Conservation (phyloP, 2,329 filamentous ascomycete species). For the Neonectria sp. region DNA sequence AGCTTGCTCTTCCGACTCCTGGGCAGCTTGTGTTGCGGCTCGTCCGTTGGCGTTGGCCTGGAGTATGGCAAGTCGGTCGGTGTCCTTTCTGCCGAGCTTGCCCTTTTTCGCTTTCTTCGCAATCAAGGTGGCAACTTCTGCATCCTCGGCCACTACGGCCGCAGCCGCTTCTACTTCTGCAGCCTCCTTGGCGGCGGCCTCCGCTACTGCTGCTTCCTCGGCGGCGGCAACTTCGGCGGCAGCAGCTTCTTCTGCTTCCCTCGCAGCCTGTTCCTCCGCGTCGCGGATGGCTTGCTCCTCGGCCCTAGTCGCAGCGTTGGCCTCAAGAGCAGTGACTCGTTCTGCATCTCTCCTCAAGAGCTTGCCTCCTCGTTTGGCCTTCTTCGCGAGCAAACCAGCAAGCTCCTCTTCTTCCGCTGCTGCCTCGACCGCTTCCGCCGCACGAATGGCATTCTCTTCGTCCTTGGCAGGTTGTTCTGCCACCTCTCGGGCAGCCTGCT, state of each 20-base stretch:
- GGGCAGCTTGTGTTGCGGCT: slow-evolving; percentile 48
- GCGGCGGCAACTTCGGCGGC: slow-evolving; percentile 28
- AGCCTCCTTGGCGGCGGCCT: slow-evolving; percentile 34
- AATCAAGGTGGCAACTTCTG: slow-evolving; percentile 56
- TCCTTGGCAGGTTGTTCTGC: slow-evolving; percentile 37
- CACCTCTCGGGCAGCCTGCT: slow-evolving; percentile 28
- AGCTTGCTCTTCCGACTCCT: slow-evolving; percentile 39
- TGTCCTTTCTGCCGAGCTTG: slow-evolving; percentile 40
- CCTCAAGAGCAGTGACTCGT: slow-evolving; percentile 38
- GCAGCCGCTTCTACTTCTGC: slow-evolving; percentile 34
- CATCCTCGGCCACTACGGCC: slow-evolving; percentile 44
- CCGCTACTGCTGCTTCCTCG: slow-evolving; percentile 37
- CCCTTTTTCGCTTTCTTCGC: slow-evolving; percentile 56
- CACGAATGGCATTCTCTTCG: slow-evolving; percentile 39
- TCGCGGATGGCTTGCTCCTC: slow-evolving; percentile 35
- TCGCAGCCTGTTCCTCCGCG: slow-evolving; percentile 37
- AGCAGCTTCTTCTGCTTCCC: slow-evolving; percentile 32
- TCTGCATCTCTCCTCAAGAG: slow-evolving; percentile 42
- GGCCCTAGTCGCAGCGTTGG: slow-evolving; percentile 33
- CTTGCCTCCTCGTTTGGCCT: slow-evolving; percentile 42
- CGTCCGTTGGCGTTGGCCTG: slow-evolving; percentile 44
- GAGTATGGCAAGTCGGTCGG: slow-evolving; percentile 39
- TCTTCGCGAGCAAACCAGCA: slow-evolving; percentile 35
- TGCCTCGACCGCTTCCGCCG: slow-evolving; percentile 52
- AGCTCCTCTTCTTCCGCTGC: slow-evolving; percentile 44